Evolutionary conservation across 2,329 filamentous ascomycete species (phyloP), one percentile per base, ranked within the genome.

Genomic region (Fusarium sp.): DNA sequence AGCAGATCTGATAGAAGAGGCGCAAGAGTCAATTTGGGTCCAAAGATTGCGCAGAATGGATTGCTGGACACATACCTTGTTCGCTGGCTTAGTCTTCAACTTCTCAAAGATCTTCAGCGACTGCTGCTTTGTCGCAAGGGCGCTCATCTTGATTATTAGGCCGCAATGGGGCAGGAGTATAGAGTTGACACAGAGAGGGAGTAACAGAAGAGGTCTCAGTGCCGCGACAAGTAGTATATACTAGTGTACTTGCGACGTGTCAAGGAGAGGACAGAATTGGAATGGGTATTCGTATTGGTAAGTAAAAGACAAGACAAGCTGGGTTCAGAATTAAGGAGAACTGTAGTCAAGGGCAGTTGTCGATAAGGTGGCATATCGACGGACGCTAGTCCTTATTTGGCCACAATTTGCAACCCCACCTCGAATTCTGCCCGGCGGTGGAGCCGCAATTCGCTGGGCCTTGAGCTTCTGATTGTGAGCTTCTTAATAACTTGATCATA

Each of bases 41-140:
- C 41, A 6, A 39, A 18, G 28, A 20, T 21, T 35, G 44, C 49
- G 57, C 39, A 42, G 29, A 28, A 8, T 6, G 20, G 23, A 5
- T 21, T 10, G 10, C 11, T n/a, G 8, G 21, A 37, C 26, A 70
- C 85, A 77, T 83, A 96, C 94, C 88, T 97, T 97, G 85, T 99
- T 99, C 66, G 94, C 93, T 64, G 91, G 89, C 85, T 98, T 97
- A 61, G 90, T 88, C 87, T 97, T 98, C 80, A 98, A 85, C 85
- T 98, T 98, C 85, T 97, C 93, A 83, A 99, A 99, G 81, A 99
- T 93, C 84, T 94, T 95, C 80, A 95, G 92, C 83, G 95, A 98
- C 85, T 98, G 90, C 79, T 93, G 89, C 86, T 98, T 99, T 54
- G 93, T 91, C 78, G 96, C 96, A 74, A 91, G 84, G 78, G 81